Evolutionary conservation across 2,329 filamentous ascomycete species (phyloP).

Genomic region (Beauveria caledonica): DNA sequence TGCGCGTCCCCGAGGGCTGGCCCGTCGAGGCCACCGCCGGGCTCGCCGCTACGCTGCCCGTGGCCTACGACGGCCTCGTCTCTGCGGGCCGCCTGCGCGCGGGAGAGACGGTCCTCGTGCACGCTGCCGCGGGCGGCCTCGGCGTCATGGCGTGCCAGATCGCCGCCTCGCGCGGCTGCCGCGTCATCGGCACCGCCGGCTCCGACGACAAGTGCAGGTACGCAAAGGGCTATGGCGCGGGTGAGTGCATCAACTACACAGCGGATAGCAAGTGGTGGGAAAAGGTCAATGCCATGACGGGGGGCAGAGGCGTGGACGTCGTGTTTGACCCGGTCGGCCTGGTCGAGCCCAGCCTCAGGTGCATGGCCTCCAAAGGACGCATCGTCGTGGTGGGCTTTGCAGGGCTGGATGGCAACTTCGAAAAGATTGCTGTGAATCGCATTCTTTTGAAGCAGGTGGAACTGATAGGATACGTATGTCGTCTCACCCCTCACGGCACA

Average conservation of each 20-base stretch:
- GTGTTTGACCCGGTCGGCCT: constrained; percentile 52
- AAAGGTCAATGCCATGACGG: constrained; percentile 38
- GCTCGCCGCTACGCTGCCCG: constrained; percentile 43
- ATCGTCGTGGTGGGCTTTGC: constrained; percentile 53
- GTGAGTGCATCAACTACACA: constrained; percentile 32
- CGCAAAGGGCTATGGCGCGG: constrained; percentile 31
- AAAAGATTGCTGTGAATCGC: constrained; percentile 45
- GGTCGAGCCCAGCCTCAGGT: constrained; percentile 45
- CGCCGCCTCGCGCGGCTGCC: constrained; percentile 42
- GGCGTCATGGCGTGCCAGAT: constrained; percentile 49
- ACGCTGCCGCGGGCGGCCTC: constrained; percentile 46
- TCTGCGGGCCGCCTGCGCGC: constrained; percentile 30
- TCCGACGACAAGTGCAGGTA: constrained; percentile 35
- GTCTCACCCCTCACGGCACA: not conserved
- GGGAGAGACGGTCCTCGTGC: constrained; percentile 44
- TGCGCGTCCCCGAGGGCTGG: constrained; percentile 37
- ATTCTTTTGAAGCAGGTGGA: constrained; percentile 44
- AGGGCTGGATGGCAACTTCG: constrained; percentile 42
- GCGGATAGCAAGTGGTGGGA: constrained; percentile 37
- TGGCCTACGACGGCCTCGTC: constrained; percentile 44
- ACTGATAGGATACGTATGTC: constrained; percentile 44
- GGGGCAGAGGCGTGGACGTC: constrained; percentile 44
- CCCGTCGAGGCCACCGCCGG: constrained; percentile 42
- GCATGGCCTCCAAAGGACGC: constrained; percentile 43
- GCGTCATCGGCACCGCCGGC: constrained; percentile 45